A percentile compares a stretch with the other conserved stretches of the same genome.
phyloP scores from a whole-genome alignment of 495 filamentous ascomycete species.

The Daldinia caldariorum region DNA sequence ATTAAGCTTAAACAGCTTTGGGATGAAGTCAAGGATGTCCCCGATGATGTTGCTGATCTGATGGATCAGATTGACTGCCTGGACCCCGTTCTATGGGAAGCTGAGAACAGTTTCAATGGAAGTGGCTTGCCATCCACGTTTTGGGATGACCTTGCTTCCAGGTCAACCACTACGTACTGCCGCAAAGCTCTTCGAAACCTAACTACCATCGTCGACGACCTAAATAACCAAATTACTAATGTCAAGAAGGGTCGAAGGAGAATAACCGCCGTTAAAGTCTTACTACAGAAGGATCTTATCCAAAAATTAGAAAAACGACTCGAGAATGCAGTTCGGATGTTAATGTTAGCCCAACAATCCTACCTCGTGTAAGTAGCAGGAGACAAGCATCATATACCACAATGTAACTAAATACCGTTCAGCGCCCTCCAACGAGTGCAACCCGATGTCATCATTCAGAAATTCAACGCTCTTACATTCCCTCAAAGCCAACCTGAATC shows the following conservation, averaged over 20 bases:
- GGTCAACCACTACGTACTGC: constrained; percentile 26
- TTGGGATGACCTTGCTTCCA: constrained; percentile 18
- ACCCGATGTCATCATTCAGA: constrained; percentile 41
- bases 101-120: constrained; percentile 36
- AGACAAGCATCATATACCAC: neutral
- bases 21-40: constrained; percentile 49
- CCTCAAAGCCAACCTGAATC: neutral
- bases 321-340: constrained; percentile 33
- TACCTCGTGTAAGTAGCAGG: constrained; percentile 39
- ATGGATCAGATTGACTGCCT: constrained; percentile 48
- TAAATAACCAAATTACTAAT: constrained; percentile 35
- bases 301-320: constrained; percentile 40
- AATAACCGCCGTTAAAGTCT: constrained; percentile 39
- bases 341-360: constrained; percentile 36
- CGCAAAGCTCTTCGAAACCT: constrained; percentile 34
- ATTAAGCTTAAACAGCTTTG: constrained; percentile 50
- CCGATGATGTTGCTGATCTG: constrained; percentile 44
- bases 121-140: constrained; percentile 23
- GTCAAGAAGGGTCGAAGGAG: constrained; percentile 33
- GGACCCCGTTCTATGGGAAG: constrained; percentile 37
- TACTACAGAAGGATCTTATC: constrained; percentile 43
- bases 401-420: constrained; percentile 3
- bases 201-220: constrained; percentile 35
- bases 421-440: constrained; percentile 39
- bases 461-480: constrained; percentile 10